Evolutionary conservation across 2,329 filamentous ascomycete genomes (phyloP).

Genomic region (Pseudocercospora cruenta): DNA sequence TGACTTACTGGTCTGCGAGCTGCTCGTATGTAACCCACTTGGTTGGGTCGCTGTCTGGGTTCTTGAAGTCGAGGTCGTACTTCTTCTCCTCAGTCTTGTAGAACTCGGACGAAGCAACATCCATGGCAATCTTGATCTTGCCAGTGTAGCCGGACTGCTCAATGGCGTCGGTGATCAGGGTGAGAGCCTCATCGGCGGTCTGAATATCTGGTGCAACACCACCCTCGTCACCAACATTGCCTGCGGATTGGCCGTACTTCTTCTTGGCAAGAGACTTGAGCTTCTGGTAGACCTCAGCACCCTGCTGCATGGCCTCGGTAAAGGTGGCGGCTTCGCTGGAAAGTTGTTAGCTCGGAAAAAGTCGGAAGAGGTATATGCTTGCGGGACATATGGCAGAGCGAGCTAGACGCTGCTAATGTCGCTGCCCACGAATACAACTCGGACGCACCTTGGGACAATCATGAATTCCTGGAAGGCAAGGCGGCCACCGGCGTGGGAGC

Average conservation of each 20-base stretch:
- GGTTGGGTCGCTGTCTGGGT: constrained; percentile 90
- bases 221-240: constrained; percentile 99
- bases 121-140: constrained; percentile 97
- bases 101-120: constrained; percentile 98
- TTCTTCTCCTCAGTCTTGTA: constrained; percentile 97
- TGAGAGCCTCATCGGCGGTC: constrained; percentile 92
- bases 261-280: constrained; percentile 97
- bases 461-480: constrained; percentile 65
- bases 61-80: constrained; percentile 99
- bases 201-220: constrained; percentile 99
- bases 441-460: constrained; percentile 54
- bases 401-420: constrained; percentile 54
- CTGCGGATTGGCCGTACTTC: constrained; percentile 98
- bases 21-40: constrained; percentile 99
- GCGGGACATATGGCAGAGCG: background rate
- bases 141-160: constrained; percentile 94
- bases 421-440: background rate
- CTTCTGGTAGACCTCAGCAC: constrained; percentile 96
- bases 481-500: constrained; percentile 96
- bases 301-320: constrained; percentile 93
- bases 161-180: constrained; percentile 93
- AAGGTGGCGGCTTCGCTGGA: constrained; percentile 72
- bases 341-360: constrained; percentile 8
- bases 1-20: constrained; percentile 70
- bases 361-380: background rate